These are phyloP conservation scores for Rhazya stricta DNA, from an alignment of 257 asterid species.

Conservation along the genomic window DNA sequence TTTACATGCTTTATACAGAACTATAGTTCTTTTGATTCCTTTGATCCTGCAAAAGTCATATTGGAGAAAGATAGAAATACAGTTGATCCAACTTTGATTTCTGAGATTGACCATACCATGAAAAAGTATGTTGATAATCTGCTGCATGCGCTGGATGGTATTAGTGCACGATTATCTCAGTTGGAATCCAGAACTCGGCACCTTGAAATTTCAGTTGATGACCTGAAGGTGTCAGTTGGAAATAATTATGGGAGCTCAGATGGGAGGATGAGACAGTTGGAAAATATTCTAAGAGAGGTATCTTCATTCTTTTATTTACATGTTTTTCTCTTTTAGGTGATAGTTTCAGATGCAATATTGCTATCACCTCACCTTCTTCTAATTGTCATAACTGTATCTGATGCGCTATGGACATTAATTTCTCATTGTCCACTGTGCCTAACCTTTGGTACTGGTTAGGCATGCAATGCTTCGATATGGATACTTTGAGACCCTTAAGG, in stretches of 20 bases:
- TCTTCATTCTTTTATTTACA: conserved; percentile 8
- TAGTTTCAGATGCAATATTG: not conserved
- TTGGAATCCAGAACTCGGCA: conserved; percentile 73
- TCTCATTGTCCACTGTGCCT: not conserved
- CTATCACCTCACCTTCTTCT: not conserved
- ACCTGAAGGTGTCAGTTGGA: conserved; percentile 65
- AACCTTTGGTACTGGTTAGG: not conserved
- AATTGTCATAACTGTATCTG: not conserved
- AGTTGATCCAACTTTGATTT: conserved; percentile 40
- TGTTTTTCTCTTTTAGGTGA: not conserved
- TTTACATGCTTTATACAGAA: conserved; percentile 32
- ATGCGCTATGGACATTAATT: not conserved
- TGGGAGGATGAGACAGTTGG: conserved; percentile 72
- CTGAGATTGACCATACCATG: conserved; percentile 79
- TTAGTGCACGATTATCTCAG: conserved; percentile 81
- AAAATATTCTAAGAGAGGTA: conserved; percentile 84
- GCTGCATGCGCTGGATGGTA: conserved; percentile 63
- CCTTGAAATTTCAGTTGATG: conserved; percentile 77
- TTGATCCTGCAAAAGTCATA: conserved; percentile 54
- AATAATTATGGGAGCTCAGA: conserved; percentile 65
- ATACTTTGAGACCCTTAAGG: not conserved
- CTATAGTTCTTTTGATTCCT: conserved; percentile 51
- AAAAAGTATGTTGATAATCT: conserved; percentile 74
- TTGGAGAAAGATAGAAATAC: conserved; percentile 52
- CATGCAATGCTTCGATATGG: not conserved